Evolutionary conservation across 306 rosid species (phyloP).

Genomic region (Cucumis hystrix): DNA sequence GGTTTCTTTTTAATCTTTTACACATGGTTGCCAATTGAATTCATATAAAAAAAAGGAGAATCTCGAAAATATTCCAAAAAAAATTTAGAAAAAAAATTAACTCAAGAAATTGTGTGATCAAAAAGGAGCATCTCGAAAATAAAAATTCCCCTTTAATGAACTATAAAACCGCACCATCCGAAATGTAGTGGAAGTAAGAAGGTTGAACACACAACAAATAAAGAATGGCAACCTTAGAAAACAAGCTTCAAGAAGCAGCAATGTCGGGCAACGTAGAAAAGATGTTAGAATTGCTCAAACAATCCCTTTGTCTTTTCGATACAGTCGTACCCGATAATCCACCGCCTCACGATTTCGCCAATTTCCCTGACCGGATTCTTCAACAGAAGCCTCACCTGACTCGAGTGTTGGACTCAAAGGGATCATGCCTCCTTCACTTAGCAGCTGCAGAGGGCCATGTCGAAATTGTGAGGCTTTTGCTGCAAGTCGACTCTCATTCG

Average conservation of each 20-base stretch:
- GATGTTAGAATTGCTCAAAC: slow-evolving; percentile 11
- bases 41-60: no score
- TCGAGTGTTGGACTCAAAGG: slow-evolving; percentile 9
- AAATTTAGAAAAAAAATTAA: no score
- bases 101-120: background rate
- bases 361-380: slow-evolving; percentile 6
- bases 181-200: background rate
- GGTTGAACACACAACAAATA: background rate
- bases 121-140: background rate
- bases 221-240: background rate
- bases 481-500: slow-evolving; percentile 1
- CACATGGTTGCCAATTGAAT: no score
- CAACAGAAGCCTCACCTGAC: slow-evolving; percentile 14
- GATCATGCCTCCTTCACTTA: slow-evolving; percentile 20
- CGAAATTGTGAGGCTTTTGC: slow-evolving; percentile 3
- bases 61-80: no score
- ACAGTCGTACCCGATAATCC: slow-evolving; percentile 6
- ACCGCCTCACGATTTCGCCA: slow-evolving; percentile 11
- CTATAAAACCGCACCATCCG: background rate
- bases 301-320: slow-evolving; percentile 14
- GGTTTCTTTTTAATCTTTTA: no score
- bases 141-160: background rate
- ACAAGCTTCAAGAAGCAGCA: background rate
- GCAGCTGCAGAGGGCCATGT: slow-evolving; percentile 15
- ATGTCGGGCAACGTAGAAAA: background rate